Evolutionary conservation across 2,329 filamentous ascomycete genomes (phyloP), one percentile per base, ranked within the genome.

Genomic region (Onygenales sp.): DNA sequence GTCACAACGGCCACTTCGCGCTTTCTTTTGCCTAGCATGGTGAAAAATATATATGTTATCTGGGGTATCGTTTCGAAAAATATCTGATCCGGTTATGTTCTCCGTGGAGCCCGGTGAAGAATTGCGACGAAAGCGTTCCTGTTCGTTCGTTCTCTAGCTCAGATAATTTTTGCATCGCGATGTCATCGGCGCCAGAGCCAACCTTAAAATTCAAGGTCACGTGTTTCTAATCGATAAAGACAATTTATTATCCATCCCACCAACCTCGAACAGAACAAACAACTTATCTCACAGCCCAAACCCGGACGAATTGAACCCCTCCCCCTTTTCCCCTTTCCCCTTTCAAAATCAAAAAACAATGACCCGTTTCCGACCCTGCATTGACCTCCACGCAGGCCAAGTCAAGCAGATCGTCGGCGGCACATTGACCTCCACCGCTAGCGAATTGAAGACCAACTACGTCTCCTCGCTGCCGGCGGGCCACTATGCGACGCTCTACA

Each of bases 351-450:
- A 47, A 21, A 33, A 39, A 53, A 74, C 57, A 43, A 95, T 98
- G 93, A 97, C 93, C 2, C 84, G 85, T 62, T 98, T 98, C 67
- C 81, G 93, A 40, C 93, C 93, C 17, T 98, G 93, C 67, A 97
- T 98, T 70, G 93, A 98, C 73, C 81, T 98, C 51, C 93, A 98
- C 70, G 86, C 91, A n/a, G 93, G 93, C 11, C 86, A 92, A 67
- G 93, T 98, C 55, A 98, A 98, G 76, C 93, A 98, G 71, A 98
- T 98, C 62, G 91, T 98, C 42, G 93, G 93, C 61, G 92, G 93
- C 55, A 97, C 93, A 1, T 80, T 98, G 57, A 86, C 86, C 72
- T 80, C 80, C 66, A 69, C 78, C 7, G 80, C 81, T 1, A 69
- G 77, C 6, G 77, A 81, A 53, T 79, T 97, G 53, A 86, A 89